Percentiles rank a stretch among this genome's conserved stretches.
phyloP scores from a whole-genome alignment of 257 asterid species.

The Nicotiana otophora region DNA sequence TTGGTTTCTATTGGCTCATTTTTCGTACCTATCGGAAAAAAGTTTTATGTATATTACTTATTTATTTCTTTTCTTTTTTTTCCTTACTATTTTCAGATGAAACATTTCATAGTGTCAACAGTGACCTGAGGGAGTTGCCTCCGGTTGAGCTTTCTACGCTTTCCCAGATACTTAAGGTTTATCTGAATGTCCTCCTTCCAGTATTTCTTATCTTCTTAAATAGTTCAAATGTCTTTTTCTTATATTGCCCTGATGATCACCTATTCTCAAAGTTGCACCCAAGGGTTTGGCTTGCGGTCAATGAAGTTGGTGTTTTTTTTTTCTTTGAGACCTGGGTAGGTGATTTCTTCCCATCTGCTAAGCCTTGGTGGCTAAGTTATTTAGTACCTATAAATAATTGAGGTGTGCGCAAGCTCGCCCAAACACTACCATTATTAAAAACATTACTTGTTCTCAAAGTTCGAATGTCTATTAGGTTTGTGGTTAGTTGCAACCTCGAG shows the following conservation, averaged over 20 bases:
- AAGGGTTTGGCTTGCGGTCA: background rate
- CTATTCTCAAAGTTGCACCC: background rate
- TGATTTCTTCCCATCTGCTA: background rate
- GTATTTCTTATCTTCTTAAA: constrained; percentile 11
- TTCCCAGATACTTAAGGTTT: constrained; percentile 87
- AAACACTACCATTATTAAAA: background rate
- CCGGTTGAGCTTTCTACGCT: constrained; percentile 83
- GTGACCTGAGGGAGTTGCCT: constrained; percentile 89
- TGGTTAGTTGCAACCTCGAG: background rate
- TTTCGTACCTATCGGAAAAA: background rate
- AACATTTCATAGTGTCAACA: constrained; percentile 59
- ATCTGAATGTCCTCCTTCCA: constrained; percentile 5
- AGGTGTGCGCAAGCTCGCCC: no score
- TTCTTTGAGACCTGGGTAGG: background rate
- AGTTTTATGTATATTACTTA: background rate
- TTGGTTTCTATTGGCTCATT: background rate
- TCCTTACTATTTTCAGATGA: constrained; percentile 46
- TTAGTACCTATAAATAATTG: background rate
- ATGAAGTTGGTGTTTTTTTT: background rate
- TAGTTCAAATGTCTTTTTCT: background rate
- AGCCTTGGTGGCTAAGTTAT: background rate
- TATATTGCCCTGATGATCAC: background rate
- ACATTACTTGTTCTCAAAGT: background rate
- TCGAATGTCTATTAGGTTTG: background rate
- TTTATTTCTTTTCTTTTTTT: constrained; percentile 6